Evolutionary conservation across 306 rosid genomes (phyloP).

Genomic region (Lithocarpus polystachyus): DNA sequence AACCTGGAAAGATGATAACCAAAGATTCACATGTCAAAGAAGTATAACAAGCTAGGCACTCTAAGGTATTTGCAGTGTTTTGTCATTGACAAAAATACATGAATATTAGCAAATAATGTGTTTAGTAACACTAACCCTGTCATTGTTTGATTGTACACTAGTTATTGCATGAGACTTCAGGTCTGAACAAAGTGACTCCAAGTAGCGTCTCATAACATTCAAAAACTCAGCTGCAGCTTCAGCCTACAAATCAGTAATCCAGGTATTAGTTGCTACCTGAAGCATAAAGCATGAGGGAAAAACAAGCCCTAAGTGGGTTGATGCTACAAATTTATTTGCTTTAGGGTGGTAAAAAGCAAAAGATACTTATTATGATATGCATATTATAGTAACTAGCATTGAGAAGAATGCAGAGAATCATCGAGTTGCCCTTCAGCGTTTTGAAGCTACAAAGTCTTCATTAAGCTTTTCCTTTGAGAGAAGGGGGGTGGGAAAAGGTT

Average conservation of each 20-base stretch:
- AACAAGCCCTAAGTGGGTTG: neutral
- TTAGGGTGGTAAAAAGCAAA: neutral
- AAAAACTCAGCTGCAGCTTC: conserved; percentile 67
- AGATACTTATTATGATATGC: neutral
- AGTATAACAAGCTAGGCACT: conserved; percentile 10
- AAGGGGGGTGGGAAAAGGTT: neutral
- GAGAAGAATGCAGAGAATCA: neutral
- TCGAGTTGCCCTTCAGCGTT: neutral
- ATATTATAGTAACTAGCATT: neutral
- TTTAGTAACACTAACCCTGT: conserved; percentile 58
- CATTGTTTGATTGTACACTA: conserved; percentile 76
- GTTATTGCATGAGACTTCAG: conserved; percentile 79
- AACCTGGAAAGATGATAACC: conserved; percentile 56
- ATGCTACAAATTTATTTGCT: neutral
- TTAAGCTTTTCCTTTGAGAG: neutral
- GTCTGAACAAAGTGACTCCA: conserved; percentile 83
- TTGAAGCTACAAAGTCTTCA: neutral
- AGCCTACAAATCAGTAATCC: conserved; percentile 47
- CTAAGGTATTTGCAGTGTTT: neutral
- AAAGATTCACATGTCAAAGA: conserved; percentile 20
- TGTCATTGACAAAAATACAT: conserved; percentile 6
- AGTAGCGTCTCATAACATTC: conserved; percentile 54
- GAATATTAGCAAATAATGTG: conserved; percentile 15
- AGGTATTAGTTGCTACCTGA: conserved; percentile 20
- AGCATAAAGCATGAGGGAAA: conserved; percentile 2